Evolutionary conservation across 2,329 filamentous ascomycete species (phyloP).

Genomic region (Endocalyx cinctus): DNA sequence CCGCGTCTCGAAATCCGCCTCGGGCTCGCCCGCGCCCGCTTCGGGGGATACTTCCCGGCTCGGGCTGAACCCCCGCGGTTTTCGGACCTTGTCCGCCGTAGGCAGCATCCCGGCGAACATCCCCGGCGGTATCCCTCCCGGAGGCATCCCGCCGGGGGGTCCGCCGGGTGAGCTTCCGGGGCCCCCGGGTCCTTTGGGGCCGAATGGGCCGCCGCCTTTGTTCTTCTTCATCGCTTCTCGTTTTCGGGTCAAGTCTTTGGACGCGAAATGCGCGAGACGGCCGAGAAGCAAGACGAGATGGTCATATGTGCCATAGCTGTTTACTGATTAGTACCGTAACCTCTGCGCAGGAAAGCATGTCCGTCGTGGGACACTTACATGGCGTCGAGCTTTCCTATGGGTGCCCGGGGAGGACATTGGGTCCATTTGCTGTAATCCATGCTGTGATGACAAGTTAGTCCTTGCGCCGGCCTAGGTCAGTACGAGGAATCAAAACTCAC

Average conservation of each 20-base stretch:
- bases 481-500: constrained; percentile 49
- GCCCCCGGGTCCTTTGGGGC: constrained; percentile 52
- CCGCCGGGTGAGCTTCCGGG: no score
- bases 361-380: constrained; percentile 54
- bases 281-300: constrained; percentile 79
- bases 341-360: no score
- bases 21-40: constrained; percentile 40
- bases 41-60: constrained; percentile 37
- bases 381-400: constrained; percentile 70
- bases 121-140: constrained; percentile 36
- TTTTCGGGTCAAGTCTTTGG: constrained; percentile 75
- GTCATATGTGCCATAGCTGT: constrained; percentile 81
- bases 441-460: constrained; percentile 38
- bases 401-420: constrained; percentile 82
- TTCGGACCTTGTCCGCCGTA: constrained; percentile 42
- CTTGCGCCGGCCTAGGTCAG: no score
- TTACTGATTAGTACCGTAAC: not conserved
- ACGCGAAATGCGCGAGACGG: constrained; percentile 72
- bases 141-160: no score
- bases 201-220: constrained; percentile 40
- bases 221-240: constrained; percentile 44
- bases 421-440: constrained; percentile 77
- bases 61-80: constrained; percentile 52
- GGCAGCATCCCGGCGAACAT: constrained; percentile 55
- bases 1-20: constrained; percentile 56